Conservation (phyloP, 345 rosid species). For the Xanthoceras sorbifolium region DNA sequence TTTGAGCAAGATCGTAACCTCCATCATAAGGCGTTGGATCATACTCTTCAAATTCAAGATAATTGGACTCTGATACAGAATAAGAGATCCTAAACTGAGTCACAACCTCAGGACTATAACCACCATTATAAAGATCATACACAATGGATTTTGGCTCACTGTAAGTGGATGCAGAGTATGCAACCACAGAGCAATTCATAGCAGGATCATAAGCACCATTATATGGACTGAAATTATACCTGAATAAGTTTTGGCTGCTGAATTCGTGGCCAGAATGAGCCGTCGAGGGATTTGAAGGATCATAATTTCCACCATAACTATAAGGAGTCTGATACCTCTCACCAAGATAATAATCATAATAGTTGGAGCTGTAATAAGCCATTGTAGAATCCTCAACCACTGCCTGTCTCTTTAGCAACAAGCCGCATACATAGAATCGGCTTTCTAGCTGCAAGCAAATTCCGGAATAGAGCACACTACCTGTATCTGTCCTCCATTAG, state of each 20-base stretch:
- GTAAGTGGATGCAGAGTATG: constrained; percentile 50
- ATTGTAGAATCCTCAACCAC: constrained; percentile 13
- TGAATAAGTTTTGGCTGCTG: neutral
- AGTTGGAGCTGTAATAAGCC: constrained; percentile 29
- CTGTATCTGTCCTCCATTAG: neutral
- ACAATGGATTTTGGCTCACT: constrained; percentile 39
- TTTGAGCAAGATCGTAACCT: constrained; percentile 55
- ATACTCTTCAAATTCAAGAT: constrained; percentile 59
- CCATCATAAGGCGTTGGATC: constrained; percentile 84
- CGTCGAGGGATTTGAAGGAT: constrained; percentile 14
- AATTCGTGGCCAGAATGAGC: constrained; percentile 13
- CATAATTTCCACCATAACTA: constrained; percentile 1
- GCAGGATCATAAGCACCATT: constrained; percentile 22
- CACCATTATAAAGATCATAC: constrained; percentile 33
- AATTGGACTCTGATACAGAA: constrained; percentile 50
- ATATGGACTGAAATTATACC: constrained; percentile 13
- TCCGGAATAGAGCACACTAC: neutral
- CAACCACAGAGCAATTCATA: constrained; percentile 17
- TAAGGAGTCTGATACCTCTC: constrained; percentile 15
- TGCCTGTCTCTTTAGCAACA: neutral
- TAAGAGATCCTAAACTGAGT: constrained; percentile 45
- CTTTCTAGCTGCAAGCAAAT: neutral
- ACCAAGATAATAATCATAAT: constrained; percentile 7
- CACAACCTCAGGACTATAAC: constrained; percentile 17
- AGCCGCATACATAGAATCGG: neutral